Conservation (phyloP, 2,329 filamentous ascomycete species). For the Daldinia sp. region DNA sequence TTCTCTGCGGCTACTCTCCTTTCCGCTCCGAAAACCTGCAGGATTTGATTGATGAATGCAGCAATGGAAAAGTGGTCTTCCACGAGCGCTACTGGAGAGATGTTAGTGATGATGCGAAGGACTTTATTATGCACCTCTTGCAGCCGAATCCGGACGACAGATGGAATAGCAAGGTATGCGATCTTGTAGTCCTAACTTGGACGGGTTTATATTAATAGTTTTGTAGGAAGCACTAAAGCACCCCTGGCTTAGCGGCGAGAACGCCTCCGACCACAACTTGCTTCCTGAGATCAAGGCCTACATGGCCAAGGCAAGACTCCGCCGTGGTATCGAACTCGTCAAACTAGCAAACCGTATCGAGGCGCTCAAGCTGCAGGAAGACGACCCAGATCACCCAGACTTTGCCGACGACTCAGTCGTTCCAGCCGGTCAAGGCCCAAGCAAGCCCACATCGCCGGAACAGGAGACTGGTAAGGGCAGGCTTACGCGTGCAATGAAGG, state of each 20-base stretch:
- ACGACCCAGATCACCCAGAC: slow-evolving; percentile 78
- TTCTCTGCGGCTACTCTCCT: slow-evolving; percentile 97
- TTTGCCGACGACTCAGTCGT: slow-evolving; percentile 70
- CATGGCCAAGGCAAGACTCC: slow-evolving; percentile 88
- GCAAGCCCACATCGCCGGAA: slow-evolving; percentile 38
- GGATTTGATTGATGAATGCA: slow-evolving; percentile 95
- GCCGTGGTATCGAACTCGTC: slow-evolving; percentile 93
- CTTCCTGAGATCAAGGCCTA: slow-evolving; percentile 95
- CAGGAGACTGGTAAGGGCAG: slow-evolving; percentile 50
- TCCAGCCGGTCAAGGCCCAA: slow-evolving; percentile 58
- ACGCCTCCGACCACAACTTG: slow-evolving; percentile 94
- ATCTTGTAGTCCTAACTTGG: neutral
- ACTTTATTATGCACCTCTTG: slow-evolving; percentile 86
- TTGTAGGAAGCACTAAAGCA: slow-evolving; percentile 78
- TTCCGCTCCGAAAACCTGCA: slow-evolving; percentile 94
- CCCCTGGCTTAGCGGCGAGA: slow-evolving; percentile 89
- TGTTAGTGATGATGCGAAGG: slow-evolving; percentile 92
- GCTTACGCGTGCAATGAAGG: slow-evolving; percentile 61
- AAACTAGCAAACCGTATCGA: slow-evolving; percentile 97
- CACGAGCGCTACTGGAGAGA: slow-evolving; percentile 99
- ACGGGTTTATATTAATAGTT: neutral
- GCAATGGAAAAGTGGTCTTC: slow-evolving; percentile 83
- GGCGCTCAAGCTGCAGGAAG: slow-evolving; percentile 90
- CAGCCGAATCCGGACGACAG: slow-evolving; percentile 80
- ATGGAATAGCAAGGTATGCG: slow-evolving; percentile 75